These are phyloP conservation scores for Phialophora macrospora DNA, from an alignment of 2,329 filamentous ascomycete species.

Conservation along the genomic window DNA sequence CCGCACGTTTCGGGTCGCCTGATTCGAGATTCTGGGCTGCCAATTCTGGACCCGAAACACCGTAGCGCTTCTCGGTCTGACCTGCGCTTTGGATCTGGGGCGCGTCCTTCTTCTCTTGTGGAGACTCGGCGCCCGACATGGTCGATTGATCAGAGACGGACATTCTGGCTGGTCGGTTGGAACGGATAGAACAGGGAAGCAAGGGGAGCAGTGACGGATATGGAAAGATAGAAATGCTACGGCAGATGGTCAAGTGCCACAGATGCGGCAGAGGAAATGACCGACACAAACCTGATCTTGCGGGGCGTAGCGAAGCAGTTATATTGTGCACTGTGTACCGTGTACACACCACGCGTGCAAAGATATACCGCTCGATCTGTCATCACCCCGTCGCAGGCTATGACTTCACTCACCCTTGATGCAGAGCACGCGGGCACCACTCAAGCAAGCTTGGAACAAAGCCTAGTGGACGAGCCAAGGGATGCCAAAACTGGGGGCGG, in stretches of 20 bases:
- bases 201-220: neutral
- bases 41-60: conserved; percentile 31
- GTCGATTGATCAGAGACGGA: conserved; percentile 26
- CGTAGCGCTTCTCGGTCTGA: conserved; percentile 14
- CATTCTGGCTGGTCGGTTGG: conserved; percentile 5
- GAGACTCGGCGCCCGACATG: conserved; percentile 12
- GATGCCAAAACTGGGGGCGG: conserved; percentile 13
- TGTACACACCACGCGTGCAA: neutral
- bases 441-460: neutral
- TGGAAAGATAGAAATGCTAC: neutral
- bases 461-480: conserved; percentile 4
- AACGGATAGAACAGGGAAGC: neutral
- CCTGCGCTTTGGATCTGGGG: conserved; percentile 1
- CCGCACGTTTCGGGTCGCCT: conserved; percentile 37
- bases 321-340: neutral
- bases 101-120: conserved; percentile 16
- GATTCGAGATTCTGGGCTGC: conserved; percentile 28
- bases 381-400: neutral
- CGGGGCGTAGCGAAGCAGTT: neutral
- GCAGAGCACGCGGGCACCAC: conserved; percentile 4
- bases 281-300: neutral
- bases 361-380: neutral
- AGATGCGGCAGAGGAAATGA: neutral
- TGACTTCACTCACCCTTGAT: neutral
- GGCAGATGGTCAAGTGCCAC: neutral